Evolutionary conservation across 2,329 filamentous ascomycete species (phyloP).

Genomic region (Colletotrichum melonis): DNA sequence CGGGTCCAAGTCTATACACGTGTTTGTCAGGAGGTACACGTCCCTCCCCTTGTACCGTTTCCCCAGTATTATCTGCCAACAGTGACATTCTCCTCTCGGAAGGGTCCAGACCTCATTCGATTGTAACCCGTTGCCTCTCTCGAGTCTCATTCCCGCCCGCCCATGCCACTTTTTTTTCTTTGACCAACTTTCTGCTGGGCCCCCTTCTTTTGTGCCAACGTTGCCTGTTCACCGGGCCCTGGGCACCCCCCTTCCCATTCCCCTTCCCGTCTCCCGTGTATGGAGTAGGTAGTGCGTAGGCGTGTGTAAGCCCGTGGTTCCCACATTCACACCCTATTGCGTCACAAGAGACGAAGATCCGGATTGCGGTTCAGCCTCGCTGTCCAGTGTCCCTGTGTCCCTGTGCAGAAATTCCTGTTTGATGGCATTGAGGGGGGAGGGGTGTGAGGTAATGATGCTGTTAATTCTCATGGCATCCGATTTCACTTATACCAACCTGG

Average conservation of each 20-base stretch:
- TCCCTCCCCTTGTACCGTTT: background rate
- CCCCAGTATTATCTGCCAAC: background rate
- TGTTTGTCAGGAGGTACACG: background rate
- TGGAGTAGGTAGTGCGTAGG: background rate
- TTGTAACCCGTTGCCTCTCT: background rate
- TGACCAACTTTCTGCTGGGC: background rate
- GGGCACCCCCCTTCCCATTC: background rate
- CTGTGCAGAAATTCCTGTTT: background rate
- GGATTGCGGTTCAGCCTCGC: constrained; percentile 15
- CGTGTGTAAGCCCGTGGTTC: background rate
- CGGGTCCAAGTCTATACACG: constrained; percentile 5
- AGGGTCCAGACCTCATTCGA: background rate
- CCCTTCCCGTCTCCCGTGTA: no score
- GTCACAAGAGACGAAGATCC: constrained; percentile 10
- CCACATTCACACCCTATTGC: constrained; percentile 27
- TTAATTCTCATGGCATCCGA: background rate
- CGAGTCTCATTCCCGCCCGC: no score
- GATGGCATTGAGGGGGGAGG: background rate
- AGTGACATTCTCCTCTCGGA: background rate
- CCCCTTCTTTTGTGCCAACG: background rate
- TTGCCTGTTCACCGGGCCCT: background rate
- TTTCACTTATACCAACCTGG: background rate
- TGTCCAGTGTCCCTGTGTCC: no score
- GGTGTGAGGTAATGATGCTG: constrained; percentile 29
- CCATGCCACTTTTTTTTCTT: background rate